Percentiles rank a stretch among this genome's conserved stretches.
Evolutionary conservation across 345 rosid genomes (phyloP).

Genomic region (Brassica rapa): DNA sequence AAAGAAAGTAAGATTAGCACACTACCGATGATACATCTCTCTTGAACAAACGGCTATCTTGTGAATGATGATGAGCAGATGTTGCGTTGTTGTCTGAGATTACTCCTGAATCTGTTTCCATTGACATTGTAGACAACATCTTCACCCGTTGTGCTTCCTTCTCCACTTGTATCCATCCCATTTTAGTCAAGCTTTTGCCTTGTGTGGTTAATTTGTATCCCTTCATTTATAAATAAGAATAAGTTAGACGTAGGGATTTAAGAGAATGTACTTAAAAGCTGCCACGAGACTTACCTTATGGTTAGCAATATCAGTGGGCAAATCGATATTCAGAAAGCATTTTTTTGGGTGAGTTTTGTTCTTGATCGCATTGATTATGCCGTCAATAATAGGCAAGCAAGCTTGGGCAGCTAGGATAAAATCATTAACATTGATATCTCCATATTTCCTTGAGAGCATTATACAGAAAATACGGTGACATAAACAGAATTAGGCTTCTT

Average conservation of each 20-base stretch:
- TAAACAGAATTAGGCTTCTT: constrained; percentile 16
- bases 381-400: constrained; percentile 71
- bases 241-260: background rate
- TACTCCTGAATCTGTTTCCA: constrained; percentile 62
- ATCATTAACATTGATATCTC: constrained; percentile 60
- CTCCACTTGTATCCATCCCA: constrained; percentile 80
- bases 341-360: constrained; percentile 57
- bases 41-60: constrained; percentile 55
- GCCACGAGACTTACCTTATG: constrained; percentile 63
- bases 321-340: constrained; percentile 78
- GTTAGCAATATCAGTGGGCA: constrained; percentile 71
- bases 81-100: constrained; percentile 42
- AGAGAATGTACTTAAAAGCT: background rate
- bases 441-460: constrained; percentile 51
- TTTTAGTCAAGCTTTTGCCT: constrained; percentile 67
- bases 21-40: constrained; percentile 59
- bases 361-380: constrained; percentile 55
- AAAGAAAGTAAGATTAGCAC: background rate
- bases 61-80: constrained; percentile 32
- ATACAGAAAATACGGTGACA: too few relatives aligned
- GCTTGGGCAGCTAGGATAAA: constrained; percentile 78
- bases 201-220: constrained; percentile 87
- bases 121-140: constrained; percentile 83
- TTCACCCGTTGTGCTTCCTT: constrained; percentile 50
- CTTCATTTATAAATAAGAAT: constrained; percentile 42